phyloP scores from a whole-genome alignment of 2,329 filamentous ascomycete species.

The Onygenales sp. region DNA sequence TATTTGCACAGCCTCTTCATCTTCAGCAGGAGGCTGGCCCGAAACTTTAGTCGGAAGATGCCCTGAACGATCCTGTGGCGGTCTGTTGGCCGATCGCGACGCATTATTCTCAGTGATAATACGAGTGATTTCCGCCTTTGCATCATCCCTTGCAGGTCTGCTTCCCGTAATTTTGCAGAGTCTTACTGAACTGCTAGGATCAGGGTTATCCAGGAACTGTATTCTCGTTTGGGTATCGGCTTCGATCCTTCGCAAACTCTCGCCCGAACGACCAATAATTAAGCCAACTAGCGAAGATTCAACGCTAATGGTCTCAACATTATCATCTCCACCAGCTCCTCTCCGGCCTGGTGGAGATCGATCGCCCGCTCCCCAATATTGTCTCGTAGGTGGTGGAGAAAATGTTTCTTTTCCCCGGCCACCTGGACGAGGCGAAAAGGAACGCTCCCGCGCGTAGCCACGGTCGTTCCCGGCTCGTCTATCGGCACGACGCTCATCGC shows the following conservation, averaged over 20 bases:
- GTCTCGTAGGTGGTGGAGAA: conserved; percentile 48
- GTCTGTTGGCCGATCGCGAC: conserved; percentile 12
- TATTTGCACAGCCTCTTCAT: conserved; percentile 82
- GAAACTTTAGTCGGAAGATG: conserved; percentile 4
- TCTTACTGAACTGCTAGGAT: conserved; percentile 61
- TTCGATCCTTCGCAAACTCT: conserved; percentile 80
- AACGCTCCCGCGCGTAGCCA: conserved; percentile 56
- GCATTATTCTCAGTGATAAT: conserved; percentile 82
- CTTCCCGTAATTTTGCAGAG: conserved; percentile 80
- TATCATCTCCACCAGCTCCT: conserved; percentile 48
- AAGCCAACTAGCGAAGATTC: conserved; percentile 80
- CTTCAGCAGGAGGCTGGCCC: conserved; percentile 47
- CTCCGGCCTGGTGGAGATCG: conserved; percentile 45
- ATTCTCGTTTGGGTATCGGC: conserved; percentile 72
- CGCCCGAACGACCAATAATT: conserved; percentile 83
- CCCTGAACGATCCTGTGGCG: neutral
- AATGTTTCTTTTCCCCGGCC: conserved; percentile 45
- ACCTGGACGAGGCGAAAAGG: conserved; percentile 56
- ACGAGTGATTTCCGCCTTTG: conserved; percentile 72
- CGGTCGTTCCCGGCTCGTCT: conserved; percentile 42
- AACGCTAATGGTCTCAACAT: conserved; percentile 73
- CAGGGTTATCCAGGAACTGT: conserved; percentile 72
- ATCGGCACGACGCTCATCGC: conserved; percentile 69
- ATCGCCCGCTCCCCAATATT: conserved; percentile 40
- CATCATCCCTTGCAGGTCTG: conserved; percentile 61